A percentile compares a stretch with the other conserved stretches of the same genome.
Conservation (phyloP, 2,329 filamentous ascomycete species). For the Xylaria sp. region DNA sequence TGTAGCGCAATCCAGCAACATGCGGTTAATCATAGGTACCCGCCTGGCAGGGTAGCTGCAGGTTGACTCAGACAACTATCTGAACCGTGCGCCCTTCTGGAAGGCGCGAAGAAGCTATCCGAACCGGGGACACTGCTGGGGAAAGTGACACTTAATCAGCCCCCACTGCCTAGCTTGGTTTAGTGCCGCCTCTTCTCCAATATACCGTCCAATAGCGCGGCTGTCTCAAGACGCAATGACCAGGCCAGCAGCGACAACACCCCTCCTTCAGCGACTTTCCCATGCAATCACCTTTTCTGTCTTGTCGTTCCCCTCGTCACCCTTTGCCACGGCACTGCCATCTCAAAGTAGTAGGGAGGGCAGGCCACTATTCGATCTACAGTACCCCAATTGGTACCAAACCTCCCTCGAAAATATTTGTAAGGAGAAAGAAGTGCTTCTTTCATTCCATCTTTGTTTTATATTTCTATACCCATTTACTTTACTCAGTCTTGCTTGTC, state of each 20-base stretch:
- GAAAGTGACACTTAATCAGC: conserved; percentile 24
- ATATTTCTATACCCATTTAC: not conserved
- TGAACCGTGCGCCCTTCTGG: conserved; percentile 48
- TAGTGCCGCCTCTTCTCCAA: conserved; percentile 26
- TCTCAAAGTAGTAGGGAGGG: not conserved
- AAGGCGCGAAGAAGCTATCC: conserved; percentile 47
- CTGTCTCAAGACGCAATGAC: conserved; percentile 27
- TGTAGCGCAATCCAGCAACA: not conserved
- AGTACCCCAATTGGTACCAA: not conserved
- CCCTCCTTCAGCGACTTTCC: conserved; percentile 27
- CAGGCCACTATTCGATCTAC: not conserved
- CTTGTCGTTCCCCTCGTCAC: conserved; percentile 29
- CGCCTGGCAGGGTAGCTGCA: conserved; percentile 29
- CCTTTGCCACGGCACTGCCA: conserved; percentile 30
- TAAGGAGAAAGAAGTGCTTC: not conserved
- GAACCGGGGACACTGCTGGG: conserved; percentile 25
- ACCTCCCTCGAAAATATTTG: conserved; percentile 1
- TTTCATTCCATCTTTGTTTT: conserved; percentile 5
- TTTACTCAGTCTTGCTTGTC: not conserved
- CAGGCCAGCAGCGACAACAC: conserved; percentile 22
- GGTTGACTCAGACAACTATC: conserved; percentile 36
- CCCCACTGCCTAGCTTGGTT: conserved; percentile 26
- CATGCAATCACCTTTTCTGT: conserved; percentile 9
- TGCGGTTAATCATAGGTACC: not conserved
- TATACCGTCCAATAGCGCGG: conserved; percentile 17